Base-by-base conservation (phyloP, 2,329 filamentous ascomycete species). In the Aspergillus intermedius region DNA sequence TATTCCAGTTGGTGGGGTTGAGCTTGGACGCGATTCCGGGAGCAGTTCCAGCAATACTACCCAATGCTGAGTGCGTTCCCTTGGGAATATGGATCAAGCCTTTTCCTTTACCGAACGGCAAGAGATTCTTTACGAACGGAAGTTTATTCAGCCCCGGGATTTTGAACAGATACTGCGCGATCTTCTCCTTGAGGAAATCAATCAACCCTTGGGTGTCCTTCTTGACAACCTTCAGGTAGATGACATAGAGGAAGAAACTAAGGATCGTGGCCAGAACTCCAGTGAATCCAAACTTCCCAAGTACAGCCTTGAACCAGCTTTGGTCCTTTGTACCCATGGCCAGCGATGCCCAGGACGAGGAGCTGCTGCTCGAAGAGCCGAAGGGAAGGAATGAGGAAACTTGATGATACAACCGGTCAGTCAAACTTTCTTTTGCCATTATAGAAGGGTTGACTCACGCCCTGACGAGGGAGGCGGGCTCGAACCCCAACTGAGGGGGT, bases 41-140 rank as follows among this genome's bases (percentile, higher is more conserved):
- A 13, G 47, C 40, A 28, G 23, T 47, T 19, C 49, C 49, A 28
- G 47, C 25, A 22, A 52, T 52, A 23, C 47, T 49, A 5, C 25
- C 19, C 5, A 52, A 39, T 2, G 47, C 49, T 21, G 47, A 42
- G 15, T 49, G 34, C 32, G 48, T 42, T 37, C 32, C 45, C 30
- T 15, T 44, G 23, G 44, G 22, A 15, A 19, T 46, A 45, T 34
- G 17, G 23, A 49, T 25, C 35, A 42, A 30, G 32, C 13, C 41
- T 47, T 47, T 4, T 17, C 39, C 19, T 34, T 42, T 28, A 10
- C 25, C 25, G 9, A 28, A 17, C 1, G 34, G 34, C 15, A 37
- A n/a, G 34, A 37, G 34, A n/a, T 37, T 37, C 5, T 37, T 37
- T 13, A 37, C 5, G 8, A 37, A 17, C 8, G 34, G 34, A 17